Percentiles rank a stretch among this genome's conserved stretches.
Evolutionary conservation across 2,329 filamentous ascomycete species (phyloP).

Genomic region (Macroventuria anomochaeta): DNA sequence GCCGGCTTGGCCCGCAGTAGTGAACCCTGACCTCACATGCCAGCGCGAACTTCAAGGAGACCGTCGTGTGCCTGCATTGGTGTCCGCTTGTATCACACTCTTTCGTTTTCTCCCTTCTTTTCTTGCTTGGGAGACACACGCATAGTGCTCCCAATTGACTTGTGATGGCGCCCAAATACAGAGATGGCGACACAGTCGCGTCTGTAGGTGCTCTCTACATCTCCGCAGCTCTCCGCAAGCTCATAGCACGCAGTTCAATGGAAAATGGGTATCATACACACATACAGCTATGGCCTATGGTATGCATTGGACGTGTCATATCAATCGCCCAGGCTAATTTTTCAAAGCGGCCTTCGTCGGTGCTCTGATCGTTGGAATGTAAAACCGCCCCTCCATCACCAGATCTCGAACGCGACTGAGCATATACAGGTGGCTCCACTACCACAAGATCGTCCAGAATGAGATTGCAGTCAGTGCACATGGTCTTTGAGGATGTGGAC

Average conservation of each 20-base stretch:
- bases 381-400: constrained; percentile 18
- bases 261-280: constrained; percentile 86
- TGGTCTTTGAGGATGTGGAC: not conserved
- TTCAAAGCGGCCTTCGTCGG: constrained; percentile 78
- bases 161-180: constrained; percentile 65
- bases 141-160: constrained; percentile 9
- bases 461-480: constrained; percentile 72
- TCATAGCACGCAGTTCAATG: constrained; percentile 67
- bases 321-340: constrained; percentile 17
- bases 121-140: not conserved
- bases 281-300: constrained; percentile 86
- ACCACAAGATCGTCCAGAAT: constrained; percentile 96
- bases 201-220: constrained; percentile 54
- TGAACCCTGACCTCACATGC: constrained; percentile 25
- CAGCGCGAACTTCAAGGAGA: constrained; percentile 41
- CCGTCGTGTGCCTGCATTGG: constrained; percentile 22
- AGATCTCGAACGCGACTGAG: constrained; percentile 29
- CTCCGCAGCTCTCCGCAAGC: constrained; percentile 33
- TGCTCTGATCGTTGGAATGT: constrained; percentile 77
- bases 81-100: constrained; percentile 27
- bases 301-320: constrained; percentile 42
- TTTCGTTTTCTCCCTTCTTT: constrained; percentile 33
- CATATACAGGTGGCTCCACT: constrained; percentile 73
- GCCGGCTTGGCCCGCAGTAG: constrained; percentile 32
- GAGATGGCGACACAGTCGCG: constrained; percentile 68